phyloP scores from a whole-genome alignment of 306 rosid genomes.

The Begonia masoniana region DNA sequence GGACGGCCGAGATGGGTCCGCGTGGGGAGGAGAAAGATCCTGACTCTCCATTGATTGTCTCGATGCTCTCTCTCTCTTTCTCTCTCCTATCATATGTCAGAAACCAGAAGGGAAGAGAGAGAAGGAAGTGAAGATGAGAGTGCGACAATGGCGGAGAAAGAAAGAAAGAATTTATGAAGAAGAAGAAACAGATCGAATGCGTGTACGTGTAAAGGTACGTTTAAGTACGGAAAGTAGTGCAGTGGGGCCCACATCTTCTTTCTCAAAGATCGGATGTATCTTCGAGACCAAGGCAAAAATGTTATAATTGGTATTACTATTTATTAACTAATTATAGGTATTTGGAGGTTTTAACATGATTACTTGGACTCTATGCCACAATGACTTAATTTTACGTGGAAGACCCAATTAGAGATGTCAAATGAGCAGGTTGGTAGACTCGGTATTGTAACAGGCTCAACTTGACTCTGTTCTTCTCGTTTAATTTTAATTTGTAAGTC shows the following conservation, averaged over 20 bases:
- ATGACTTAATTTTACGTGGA: too few species aligned
- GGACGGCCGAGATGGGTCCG: conserved; percentile 78
- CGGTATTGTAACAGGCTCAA: too few species aligned
- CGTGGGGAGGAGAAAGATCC: conserved; percentile 46
- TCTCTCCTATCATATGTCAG: conserved; percentile 35
- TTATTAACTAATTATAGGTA: too few species aligned
- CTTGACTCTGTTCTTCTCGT: too few species aligned
- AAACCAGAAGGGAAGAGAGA: neutral
- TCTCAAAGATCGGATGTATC: neutral
- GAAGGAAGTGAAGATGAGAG: neutral
- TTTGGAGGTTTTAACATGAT: too few species aligned
- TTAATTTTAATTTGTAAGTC: too few species aligned
- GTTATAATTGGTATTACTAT: too few species aligned
- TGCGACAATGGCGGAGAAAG: neutral
- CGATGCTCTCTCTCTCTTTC: neutral
- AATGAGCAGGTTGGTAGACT: too few species aligned
- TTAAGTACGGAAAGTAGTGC: conserved; percentile 7
- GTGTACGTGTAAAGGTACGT: conserved; percentile 12
- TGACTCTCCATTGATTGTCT: conserved; percentile 43
- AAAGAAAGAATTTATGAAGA: neutral
- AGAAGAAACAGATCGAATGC: neutral
- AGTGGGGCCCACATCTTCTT: conserved; percentile 6
- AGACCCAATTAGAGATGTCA: too few species aligned
- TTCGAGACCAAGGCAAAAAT: too few species aligned
- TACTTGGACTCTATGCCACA: too few species aligned